Percentiles rank a stretch among this genome's conserved stretches.
These are phyloP conservation scores for Trichoderma citrinoviride DNA, from an alignment of 2,329 filamentous ascomycete species.

Conservation along the genomic window DNA sequence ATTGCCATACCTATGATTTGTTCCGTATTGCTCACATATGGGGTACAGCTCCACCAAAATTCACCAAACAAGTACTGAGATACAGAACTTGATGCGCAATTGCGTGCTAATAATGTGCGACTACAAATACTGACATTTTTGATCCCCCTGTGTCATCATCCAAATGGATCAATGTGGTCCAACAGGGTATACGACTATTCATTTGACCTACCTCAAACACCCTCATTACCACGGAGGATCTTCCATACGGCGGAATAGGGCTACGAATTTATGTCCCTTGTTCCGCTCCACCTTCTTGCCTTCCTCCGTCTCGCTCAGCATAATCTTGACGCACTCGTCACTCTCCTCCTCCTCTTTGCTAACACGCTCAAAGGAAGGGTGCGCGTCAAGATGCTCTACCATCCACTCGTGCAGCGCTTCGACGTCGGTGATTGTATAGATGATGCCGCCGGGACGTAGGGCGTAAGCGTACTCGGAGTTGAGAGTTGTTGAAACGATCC, in stretches of 20 bases:
- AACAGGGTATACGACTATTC: not conserved
- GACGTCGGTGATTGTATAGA: constrained; percentile 98
- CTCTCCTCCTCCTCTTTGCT: constrained; percentile 62
- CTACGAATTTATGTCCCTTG: constrained; percentile 85
- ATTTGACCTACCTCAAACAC: not conserved
- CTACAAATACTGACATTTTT: not conserved
- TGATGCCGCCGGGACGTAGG: constrained; percentile 74
- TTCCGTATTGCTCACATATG: not conserved
- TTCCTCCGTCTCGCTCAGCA: constrained; percentile 87
- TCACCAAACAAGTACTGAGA: not conserved
- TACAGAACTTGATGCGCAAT: not conserved
- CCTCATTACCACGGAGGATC: constrained; percentile 72
- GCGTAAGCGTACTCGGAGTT: constrained; percentile 93
- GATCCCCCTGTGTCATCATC: not conserved
- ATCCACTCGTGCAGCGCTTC: constrained; percentile 94
- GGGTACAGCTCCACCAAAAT: not conserved
- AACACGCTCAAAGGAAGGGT: constrained; percentile 76
- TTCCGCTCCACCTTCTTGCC: constrained; percentile 95
- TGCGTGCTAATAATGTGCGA: not conserved
- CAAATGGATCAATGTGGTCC: not conserved
- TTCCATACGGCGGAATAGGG: constrained; percentile 76
- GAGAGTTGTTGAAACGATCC: constrained; percentile 85
- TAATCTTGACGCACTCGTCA: constrained; percentile 70
- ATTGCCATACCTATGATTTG: not conserved
- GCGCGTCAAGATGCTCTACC: constrained; percentile 76